These are phyloP conservation scores for Talaromyces sp. DNA, from an alignment of 2,329 filamentous ascomycete species.

Conservation along the genomic window DNA sequence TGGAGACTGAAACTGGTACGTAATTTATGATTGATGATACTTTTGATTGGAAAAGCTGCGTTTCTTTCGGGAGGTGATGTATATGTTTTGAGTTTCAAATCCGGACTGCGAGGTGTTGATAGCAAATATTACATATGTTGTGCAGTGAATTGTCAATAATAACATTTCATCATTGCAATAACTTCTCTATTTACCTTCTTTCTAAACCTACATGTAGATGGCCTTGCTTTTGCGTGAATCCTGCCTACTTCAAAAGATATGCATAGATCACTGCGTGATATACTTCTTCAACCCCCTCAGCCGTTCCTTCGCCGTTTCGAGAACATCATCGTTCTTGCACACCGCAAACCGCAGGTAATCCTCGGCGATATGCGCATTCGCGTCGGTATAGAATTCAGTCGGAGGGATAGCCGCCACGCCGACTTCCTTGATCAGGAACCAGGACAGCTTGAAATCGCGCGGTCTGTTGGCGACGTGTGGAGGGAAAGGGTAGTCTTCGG, in stretches of 20 bases:
- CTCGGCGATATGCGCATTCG: conserved; percentile 77
- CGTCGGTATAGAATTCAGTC: conserved; percentile 90
- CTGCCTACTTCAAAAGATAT: neutral
- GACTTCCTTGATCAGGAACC: conserved; percentile 95
- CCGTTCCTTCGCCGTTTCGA: conserved; percentile 72
- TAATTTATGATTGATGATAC: neutral
- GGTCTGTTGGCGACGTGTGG: conserved; percentile 79
- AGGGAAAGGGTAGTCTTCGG: conserved; percentile 80
- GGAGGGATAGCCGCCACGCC: conserved; percentile 94
- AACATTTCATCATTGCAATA: neutral
- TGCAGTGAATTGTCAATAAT: neutral
- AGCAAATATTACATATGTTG: neutral
- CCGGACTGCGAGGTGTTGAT: neutral
- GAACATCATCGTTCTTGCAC: conserved; percentile 85
- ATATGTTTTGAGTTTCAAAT: neutral
- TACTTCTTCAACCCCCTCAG: conserved; percentile 68
- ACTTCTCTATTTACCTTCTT: neutral
- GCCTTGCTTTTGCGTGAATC: neutral
- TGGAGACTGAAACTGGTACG: conserved; percentile 63
- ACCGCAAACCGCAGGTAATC: conserved; percentile 94
- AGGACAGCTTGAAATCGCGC: conserved; percentile 87
- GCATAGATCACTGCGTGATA: conserved; percentile 38
- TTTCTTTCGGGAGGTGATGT: neutral
- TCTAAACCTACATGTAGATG: neutral
- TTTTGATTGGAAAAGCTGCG: neutral